Percentiles rank a stretch among this genome's conserved stretches.
phyloP scores from a whole-genome alignment of 371 early-diverging fungal species.

The Mortierella sp. region DNA sequence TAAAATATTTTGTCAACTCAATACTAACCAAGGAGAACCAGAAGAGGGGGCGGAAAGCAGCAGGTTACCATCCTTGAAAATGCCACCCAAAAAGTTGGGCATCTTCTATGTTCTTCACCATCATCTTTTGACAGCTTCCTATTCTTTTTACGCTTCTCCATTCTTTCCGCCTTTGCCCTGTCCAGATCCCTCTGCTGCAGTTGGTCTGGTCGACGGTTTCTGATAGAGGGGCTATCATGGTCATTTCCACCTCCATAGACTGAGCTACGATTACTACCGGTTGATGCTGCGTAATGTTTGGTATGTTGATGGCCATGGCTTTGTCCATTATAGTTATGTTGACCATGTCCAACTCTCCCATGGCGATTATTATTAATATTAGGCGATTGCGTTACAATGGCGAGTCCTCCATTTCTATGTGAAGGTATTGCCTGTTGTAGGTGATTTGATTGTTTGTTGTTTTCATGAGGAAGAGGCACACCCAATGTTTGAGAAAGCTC shows the following conservation, averaged over 20 bases:
- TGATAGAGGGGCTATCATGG: slow-evolving; percentile 9
- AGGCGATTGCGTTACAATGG: slow-evolving; percentile 32
- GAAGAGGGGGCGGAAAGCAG: slow-evolving; percentile 64
- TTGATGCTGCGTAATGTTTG: not conserved
- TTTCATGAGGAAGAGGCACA: slow-evolving; percentile 30
- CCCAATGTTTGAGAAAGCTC: slow-evolving; percentile 46
- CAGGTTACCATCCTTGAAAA: slow-evolving; percentile 70
- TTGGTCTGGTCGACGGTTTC: slow-evolving; percentile 38
- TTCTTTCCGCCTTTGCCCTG: slow-evolving; percentile 40
- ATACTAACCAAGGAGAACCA: slow-evolving; percentile 61
- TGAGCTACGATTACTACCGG: slow-evolving; percentile 10
- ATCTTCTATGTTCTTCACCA: slow-evolving; percentile 19
- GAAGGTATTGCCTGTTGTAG: not conserved
- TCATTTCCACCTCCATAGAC: slow-evolving; percentile 11
- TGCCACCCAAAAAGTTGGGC: slow-evolving; percentile 40
- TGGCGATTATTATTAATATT: not conserved
- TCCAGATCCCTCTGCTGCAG: slow-evolving; percentile 48
- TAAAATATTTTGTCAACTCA: not conserved
- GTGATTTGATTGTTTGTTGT: not conserved
- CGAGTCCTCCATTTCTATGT: slow-evolving; percentile 27
- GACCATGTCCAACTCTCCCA: slow-evolving; percentile 3
- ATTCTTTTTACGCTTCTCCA: slow-evolving; percentile 48
- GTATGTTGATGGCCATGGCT: not conserved
- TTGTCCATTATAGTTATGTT: slow-evolving; percentile 9
- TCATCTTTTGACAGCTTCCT: slow-evolving; percentile 15